Evolutionary conservation across 2,329 filamentous ascomycete genomes (phyloP), one percentile per base, ranked within the genome.

Genomic region (Claviceps sp.): DNA sequence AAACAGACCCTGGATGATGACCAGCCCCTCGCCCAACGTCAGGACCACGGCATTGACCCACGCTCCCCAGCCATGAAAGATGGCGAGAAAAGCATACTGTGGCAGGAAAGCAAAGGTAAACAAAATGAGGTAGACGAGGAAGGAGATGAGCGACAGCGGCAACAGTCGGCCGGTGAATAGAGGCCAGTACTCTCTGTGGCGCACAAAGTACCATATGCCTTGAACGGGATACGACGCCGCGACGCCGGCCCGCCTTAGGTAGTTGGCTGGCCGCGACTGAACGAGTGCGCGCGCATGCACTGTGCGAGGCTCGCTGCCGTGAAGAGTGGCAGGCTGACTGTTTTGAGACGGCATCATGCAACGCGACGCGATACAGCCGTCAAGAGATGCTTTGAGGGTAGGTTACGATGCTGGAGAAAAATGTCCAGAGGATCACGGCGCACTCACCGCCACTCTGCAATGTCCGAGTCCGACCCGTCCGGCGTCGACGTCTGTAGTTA

Each of bases 51-150:
- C 89, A 60, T 88, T 96, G 53, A 95, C 70, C 86, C 88, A 95
- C n/a, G 93, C 93, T 34, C 83, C 84, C 54, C 81, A 78, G 22
- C 86, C 86, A 61, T 97, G 90, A 65, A 96, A 97, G 58, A 97
- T 79, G 16, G 86, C 83, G 22, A 98, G 77, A 61, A 98, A 87
- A 1, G 87, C 86, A 52, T 88, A 88, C 64, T 97, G 88, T 0
- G 91, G 91, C 2, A 96, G 70, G 60, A 95, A 97, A 1, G 88
- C 76, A 67, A 93, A 94, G 13, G 88, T 74, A 67, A 97, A 97
- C 20, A 97, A 79, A 20, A 94, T 73, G n/a, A 83, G 72, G 56
- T 95, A 87, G 14, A 96, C 85, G 51, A 93, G 80, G 14, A 84
- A 72, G 0, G 90, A 95, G 13, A 96, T 83, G 14, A 96, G 71